Base-by-base conservation (phyloP, 306 rosid species). In the Fragaria nilgerrensis region DNA sequence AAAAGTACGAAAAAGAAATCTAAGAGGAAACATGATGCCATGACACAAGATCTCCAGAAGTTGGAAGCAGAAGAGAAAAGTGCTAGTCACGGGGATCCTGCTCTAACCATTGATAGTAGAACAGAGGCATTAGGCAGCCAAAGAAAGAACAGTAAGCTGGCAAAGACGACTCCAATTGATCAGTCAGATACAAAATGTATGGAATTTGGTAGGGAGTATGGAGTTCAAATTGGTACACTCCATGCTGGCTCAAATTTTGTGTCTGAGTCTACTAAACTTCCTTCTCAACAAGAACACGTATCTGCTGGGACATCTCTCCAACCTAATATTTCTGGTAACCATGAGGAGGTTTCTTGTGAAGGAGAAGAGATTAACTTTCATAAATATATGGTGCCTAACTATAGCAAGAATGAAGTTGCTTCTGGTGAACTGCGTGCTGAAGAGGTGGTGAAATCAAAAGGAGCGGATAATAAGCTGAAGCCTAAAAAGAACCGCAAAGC, bases 1-100 rank as follows among this genome's bases (percentile, higher is more conserved):
- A 85, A 89, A 74, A 76, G 74, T 43, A 62, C 6, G 48, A 65
- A 77, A 73, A 85, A 78, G 78, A 87, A 75, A 82, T 74, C 85
- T 37, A 93, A 84, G 77, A 84, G 78, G 85, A 88, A 87, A 74
- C 83, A 68, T 70, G 69, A 47, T 64, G 69, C 89, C 64, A 34
- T 78, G 61, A 23, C 79, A 81, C 82, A 73, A 74, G 78, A 80
- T 71, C 41, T 69, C 36, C 50, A 82, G 22, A 80, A 79, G 76
- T 70, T 76, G 70, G 79, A 70, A 71, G 58, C 82, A 74, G 81
- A 88, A 74, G 89, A 47, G 65, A 79, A 78, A 69, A 79, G 36
- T 64, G 61, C 32, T 62, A 80, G 64, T 79, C 59, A 67, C 65
- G 48, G 75, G 74, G 81, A 73, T 74, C 73, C 81, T 61, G 39